Evolutionary conservation across 495 filamentous ascomycete genomes (phyloP).

Genomic region (Neohortaea acidophila): DNA sequence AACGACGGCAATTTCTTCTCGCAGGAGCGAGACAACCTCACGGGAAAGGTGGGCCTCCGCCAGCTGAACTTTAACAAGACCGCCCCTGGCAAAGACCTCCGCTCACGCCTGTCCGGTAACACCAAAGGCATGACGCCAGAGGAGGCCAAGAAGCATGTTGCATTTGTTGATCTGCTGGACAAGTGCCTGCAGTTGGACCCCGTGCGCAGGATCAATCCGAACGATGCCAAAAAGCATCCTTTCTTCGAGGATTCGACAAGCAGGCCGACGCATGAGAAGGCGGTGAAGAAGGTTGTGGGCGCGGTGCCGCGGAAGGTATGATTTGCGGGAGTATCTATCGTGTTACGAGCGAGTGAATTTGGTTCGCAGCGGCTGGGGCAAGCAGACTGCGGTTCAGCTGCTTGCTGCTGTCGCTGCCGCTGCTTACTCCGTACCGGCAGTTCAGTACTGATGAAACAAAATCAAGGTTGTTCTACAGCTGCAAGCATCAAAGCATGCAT

Average conservation of each 20-base stretch:
- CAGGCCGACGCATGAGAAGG: constrained; percentile 1
- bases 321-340: too few species aligned
- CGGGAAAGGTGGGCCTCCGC: constrained; percentile 43
- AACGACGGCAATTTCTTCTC: constrained; percentile 69
- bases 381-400: too few species aligned
- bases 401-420: too few species aligned
- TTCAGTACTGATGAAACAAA: too few species aligned
- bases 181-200: constrained; percentile 77
- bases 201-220: constrained; percentile 78
- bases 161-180: constrained; percentile 76
- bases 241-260: constrained; percentile 37
- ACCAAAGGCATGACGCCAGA: constrained; percentile 56
- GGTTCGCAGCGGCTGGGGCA: too few species aligned
- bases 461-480: too few species aligned
- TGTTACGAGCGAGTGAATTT: too few species aligned
- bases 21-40: constrained; percentile 68
- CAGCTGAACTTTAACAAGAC: constrained; percentile 51
- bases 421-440: too few species aligned
- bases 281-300: neutral
- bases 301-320: too few species aligned
- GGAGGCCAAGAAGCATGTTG: constrained; percentile 61
- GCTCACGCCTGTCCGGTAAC: constrained; percentile 56
- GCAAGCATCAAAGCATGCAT: too few species aligned
- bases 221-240: constrained; percentile 76
- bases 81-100: constrained; percentile 45